Evolutionary conservation across 2,329 filamentous ascomycete species (phyloP).

Genomic region (Arthrobotrys musiformis): DNA sequence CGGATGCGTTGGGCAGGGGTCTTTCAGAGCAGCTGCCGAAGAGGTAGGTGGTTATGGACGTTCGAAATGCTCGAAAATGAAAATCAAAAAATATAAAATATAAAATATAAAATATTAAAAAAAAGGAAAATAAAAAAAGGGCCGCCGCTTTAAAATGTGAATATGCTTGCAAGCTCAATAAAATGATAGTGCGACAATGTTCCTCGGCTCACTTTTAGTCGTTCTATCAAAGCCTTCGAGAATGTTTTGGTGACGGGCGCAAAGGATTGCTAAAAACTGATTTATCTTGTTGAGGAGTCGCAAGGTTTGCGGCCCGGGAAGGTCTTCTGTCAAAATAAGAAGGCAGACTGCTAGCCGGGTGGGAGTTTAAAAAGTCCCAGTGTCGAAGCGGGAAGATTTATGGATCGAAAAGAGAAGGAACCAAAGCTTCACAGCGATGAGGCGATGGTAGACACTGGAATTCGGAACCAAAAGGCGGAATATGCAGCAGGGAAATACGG

Average conservation of each 20-base stretch:
- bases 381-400: conserved; percentile 55
- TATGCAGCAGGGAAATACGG: conserved; percentile 43
- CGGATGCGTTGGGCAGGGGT: conserved; percentile 48
- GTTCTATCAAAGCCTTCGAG: conserved; percentile 46
- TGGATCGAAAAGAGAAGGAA: conserved; percentile 54
- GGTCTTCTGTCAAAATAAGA: conserved; percentile 54
- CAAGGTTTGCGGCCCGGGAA: conserved; percentile 38
- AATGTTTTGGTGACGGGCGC: conserved; percentile 39
- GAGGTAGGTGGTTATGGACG: conserved; percentile 53
- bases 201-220: conserved; percentile 45
- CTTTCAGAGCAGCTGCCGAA: conserved; percentile 14
- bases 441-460: conserved; percentile 47
- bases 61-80: too few relatives aligned
- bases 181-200: conserved; percentile 41
- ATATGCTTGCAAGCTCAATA: conserved; percentile 27
- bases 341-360: conserved; percentile 39
- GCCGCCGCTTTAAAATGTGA: conserved; percentile 51
- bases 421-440: conserved; percentile 45
- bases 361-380: conserved; percentile 47
- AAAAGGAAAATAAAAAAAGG: conserved; percentile 36
- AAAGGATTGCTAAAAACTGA: conserved; percentile 49
- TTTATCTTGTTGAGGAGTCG: conserved; percentile 22
- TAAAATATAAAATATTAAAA: neutral
- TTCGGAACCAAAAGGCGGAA: conserved; percentile 50
- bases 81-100: neutral